phyloP scores from a whole-genome alignment of 2,329 filamentous ascomycete genomes.

The Trichoderma hamatum region DNA sequence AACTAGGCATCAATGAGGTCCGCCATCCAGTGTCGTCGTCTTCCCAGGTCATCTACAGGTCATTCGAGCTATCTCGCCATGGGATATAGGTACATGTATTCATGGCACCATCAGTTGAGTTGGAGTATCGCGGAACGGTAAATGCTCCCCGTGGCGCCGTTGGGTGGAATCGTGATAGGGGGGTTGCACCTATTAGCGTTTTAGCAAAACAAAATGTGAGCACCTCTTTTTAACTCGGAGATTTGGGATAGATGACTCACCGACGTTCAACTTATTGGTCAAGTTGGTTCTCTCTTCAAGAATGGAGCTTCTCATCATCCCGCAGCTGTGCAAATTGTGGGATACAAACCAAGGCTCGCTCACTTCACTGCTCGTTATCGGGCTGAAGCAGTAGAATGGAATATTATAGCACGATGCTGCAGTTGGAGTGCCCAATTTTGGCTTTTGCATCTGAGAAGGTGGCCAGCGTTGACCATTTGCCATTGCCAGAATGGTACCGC shows the following conservation, averaged over 20 bases:
- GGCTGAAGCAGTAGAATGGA: background rate
- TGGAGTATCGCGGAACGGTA: background rate
- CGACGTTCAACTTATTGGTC: background rate
- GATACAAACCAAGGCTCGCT: background rate
- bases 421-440: background rate
- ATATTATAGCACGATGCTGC: background rate
- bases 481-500: background rate
- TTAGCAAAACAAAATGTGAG: background rate
- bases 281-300: background rate
- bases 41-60: constrained; percentile 1
- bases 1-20: background rate
- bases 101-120: background rate
- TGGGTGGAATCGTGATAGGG: background rate
- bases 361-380: background rate
- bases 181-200: background rate
- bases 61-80: background rate
- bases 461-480: constrained; percentile 1
- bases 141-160: background rate
- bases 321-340: background rate
- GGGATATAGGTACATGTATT: constrained; percentile 5
- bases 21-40: background rate
- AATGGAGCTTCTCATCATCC: background rate
- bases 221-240: no score
- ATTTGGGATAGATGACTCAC: background rate
- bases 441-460: background rate